Percentiles rank a stretch among this genome's conserved stretches.
phyloP scores from a whole-genome alignment of 208 protist species.

The Porcisia deanei region DNA sequence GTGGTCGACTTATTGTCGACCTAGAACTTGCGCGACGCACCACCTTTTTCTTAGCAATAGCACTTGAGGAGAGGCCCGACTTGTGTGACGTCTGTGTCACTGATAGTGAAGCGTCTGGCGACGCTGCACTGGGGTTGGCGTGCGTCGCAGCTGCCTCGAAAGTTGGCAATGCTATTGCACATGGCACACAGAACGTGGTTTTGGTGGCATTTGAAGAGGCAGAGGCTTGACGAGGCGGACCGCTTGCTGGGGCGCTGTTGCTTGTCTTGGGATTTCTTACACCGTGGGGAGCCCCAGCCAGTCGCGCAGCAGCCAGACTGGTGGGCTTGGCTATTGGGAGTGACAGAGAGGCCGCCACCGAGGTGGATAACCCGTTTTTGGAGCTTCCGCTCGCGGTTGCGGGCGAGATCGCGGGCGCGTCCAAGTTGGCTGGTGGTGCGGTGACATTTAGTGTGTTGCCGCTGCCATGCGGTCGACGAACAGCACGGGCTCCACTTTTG shows the following conservation, averaged over 20 bases:
- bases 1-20: neutral
- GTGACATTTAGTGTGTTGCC: neutral
- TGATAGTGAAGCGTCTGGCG: neutral
- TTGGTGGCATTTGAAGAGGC: neutral
- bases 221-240: neutral
- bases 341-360: neutral
- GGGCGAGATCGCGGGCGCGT: neutral
- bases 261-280: neutral
- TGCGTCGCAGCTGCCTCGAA: neutral
- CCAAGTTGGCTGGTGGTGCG: neutral
- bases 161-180: neutral
- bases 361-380: neutral
- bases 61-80: neutral
- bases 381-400: neutral
- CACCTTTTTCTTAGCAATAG: conserved; percentile 10
- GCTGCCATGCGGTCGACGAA: neutral
- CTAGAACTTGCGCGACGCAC: conserved; percentile 9
- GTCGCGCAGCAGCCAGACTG: neutral
- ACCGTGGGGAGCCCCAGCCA: neutral
- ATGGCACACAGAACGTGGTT: neutral
- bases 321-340: neutral
- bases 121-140: neutral
- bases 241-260: neutral
- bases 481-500: neutral
- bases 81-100: neutral